Percentiles rank a stretch among this genome's conserved stretches.
Evolutionary conservation across 768 basidiomycete species (phyloP).

Genomic region (Tylopilus plumbeoviolaceoides): DNA sequence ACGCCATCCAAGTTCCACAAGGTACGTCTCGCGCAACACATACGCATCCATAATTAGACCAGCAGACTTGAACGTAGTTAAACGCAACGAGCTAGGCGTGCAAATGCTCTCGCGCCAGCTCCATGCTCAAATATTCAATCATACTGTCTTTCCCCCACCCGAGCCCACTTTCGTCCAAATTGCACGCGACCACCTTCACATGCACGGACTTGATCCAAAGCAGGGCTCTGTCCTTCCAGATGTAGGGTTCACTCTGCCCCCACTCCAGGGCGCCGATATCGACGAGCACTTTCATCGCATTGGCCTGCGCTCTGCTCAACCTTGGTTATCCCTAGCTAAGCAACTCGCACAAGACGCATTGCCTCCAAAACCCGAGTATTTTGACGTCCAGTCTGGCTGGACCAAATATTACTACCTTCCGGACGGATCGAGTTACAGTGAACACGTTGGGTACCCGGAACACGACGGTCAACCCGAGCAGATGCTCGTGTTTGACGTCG

Average conservation of each 20-base stretch:
- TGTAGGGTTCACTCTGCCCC: slow-evolving; percentile 76
- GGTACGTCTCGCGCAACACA: slow-evolving; percentile 3
- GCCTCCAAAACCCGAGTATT: slow-evolving; percentile 57
- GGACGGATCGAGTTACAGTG: slow-evolving; percentile 76
- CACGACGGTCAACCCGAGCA: slow-evolving; percentile 63
- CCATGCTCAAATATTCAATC: slow-evolving; percentile 79
- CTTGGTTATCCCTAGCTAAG: slow-evolving; percentile 71
- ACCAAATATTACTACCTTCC: slow-evolving; percentile 69
- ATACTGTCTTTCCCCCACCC: slow-evolving; percentile 60
- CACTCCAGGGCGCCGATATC: slow-evolving; percentile 74
- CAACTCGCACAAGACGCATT: slow-evolving; percentile 48
- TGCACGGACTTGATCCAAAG: slow-evolving; percentile 75
- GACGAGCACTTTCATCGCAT: slow-evolving; percentile 88
- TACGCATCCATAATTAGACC: neutral
- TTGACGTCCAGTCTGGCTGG: slow-evolving; percentile 73
- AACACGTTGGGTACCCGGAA: slow-evolving; percentile 64
- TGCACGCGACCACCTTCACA: slow-evolving; percentile 73
- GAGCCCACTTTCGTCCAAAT: slow-evolving; percentile 63
- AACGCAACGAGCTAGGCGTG: slow-evolving; percentile 88
- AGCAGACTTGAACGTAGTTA: slow-evolving; percentile 35
- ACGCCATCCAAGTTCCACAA: neutral
- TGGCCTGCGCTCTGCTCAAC: slow-evolving; percentile 63
- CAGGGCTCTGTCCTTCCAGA: slow-evolving; percentile 81
- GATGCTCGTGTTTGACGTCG: slow-evolving; percentile 88
- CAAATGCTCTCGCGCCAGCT: slow-evolving; percentile 83